Conservation (phyloP, 306 rosid species). For the Casuarina equisetifolia region DNA sequence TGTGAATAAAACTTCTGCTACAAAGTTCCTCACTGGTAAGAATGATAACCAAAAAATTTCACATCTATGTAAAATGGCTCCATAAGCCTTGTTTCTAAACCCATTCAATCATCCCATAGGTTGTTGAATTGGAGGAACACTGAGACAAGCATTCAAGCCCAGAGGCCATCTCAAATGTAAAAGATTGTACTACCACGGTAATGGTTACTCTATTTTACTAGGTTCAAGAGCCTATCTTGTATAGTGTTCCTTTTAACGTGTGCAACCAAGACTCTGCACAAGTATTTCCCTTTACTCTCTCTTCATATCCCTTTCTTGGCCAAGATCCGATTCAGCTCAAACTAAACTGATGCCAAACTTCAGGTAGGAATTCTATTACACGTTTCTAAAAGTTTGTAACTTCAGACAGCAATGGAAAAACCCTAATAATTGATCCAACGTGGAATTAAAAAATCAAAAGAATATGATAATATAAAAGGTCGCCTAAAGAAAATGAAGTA, state of each 20-base stretch:
- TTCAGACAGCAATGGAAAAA: background rate
- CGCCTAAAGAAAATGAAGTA: background rate
- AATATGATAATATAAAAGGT: background rate
- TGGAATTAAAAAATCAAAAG: background rate
- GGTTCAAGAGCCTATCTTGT: background rate
- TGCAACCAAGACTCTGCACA: background rate
- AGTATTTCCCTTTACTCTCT: background rate
- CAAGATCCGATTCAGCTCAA: background rate
- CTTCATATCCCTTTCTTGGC: background rate
- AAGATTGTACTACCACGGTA: background rate
- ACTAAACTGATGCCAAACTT: background rate
- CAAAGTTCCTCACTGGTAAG: slow-evolving; percentile 13
- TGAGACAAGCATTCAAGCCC: background rate
- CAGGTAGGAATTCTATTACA: background rate
- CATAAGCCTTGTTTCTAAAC: background rate
- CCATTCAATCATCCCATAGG: slow-evolving; percentile 14
- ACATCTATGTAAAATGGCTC: slow-evolving; percentile 1
- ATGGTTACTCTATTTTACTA: background rate
- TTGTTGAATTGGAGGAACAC: background rate
- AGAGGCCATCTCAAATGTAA: background rate
- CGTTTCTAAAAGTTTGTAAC: background rate
- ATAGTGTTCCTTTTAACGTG: background rate
- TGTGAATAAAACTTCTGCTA: slow-evolving; percentile 5
- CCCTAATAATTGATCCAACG: background rate
- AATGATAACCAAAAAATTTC: slow-evolving; percentile 6